phyloP scores from a whole-genome alignment of 257 asterid genomes.

The Solanum tarapatanum region DNA sequence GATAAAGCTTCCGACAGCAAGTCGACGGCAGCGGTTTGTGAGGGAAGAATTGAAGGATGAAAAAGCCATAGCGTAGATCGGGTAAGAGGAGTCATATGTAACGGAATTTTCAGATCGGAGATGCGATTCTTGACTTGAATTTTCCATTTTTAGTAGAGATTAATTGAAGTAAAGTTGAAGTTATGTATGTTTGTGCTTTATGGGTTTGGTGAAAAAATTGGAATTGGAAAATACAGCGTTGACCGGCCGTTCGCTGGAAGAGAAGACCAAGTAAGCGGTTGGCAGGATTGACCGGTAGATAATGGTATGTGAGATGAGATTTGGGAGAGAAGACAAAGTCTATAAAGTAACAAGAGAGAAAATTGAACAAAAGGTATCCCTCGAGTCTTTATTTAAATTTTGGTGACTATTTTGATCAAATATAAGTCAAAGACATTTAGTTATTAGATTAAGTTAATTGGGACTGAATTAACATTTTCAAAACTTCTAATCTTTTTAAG shows the following conservation, averaged over 20 bases:
- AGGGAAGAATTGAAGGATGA: slow-evolving; percentile 21
- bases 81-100: slow-evolving; percentile 40
- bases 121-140: slow-evolving; percentile 33
- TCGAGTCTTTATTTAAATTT: too few relatives aligned
- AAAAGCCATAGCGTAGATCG: slow-evolving; percentile 76
- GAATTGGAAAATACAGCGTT: neutral
- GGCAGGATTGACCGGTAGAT: neutral
- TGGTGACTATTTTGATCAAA: too few relatives aligned
- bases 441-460: too few relatives aligned
- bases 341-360: neutral
- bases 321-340: neutral
- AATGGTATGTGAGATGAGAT: neutral
- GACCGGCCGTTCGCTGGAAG: neutral
- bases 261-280: neutral
- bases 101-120: slow-evolving; percentile 38
- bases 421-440: too few relatives aligned
- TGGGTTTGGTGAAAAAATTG: neutral
- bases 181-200: neutral
- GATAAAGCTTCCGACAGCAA: slow-evolving; percentile 74
- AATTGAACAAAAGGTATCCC: too few relatives aligned
- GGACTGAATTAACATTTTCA: too few relatives aligned
- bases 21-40: slow-evolving; percentile 25
- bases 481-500: too few relatives aligned
- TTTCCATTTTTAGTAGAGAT: slow-evolving; percentile 20
- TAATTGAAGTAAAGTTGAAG: neutral